Conservation (phyloP, 2,329 filamentous ascomycete genomes). For the Trichoderma atrobrunneum region DNA sequence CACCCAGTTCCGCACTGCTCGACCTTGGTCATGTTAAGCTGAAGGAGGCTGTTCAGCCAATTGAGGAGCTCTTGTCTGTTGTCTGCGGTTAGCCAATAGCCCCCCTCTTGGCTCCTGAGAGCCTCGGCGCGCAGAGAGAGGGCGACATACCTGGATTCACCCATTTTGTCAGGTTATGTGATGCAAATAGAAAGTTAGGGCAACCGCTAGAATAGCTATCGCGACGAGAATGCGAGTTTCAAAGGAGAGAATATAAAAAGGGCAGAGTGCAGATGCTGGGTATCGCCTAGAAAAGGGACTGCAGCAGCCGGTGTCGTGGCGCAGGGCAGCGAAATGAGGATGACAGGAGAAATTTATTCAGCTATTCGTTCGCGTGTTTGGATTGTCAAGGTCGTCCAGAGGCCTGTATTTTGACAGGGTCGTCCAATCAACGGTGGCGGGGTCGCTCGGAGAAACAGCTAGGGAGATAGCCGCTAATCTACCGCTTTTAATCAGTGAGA, state of each 20-base stretch:
- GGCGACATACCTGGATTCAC: constrained; percentile 45
- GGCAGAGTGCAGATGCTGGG: constrained; percentile 8
- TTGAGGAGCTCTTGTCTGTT: constrained; percentile 88
- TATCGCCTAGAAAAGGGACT: constrained; percentile 20
- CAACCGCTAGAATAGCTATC: constrained; percentile 7
- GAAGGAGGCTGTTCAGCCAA: constrained; percentile 96
- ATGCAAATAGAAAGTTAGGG: constrained; percentile 8
- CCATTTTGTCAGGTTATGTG: constrained; percentile 39
- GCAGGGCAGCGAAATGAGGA: constrained; percentile 19
- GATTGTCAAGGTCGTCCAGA: constrained; percentile 19
- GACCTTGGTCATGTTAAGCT: constrained; percentile 97
- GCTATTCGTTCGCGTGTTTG: constrained; percentile 23
- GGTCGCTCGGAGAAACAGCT: constrained; percentile 25
- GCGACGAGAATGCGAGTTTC: not conserved
- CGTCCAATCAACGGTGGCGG: constrained; percentile 42
- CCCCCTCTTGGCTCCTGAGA: not conserved
- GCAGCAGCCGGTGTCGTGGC: constrained; percentile 11
- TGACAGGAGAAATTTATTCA: constrained; percentile 26
- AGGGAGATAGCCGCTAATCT: constrained; percentile 12
- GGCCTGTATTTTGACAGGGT: constrained; percentile 25
- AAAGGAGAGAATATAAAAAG: not conserved
- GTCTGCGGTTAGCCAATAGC: not conserved
- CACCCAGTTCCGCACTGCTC: constrained; percentile 99
- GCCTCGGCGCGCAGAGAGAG: not conserved
- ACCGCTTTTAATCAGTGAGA: not conserved